Base-by-base conservation (phyloP, 768 basidiomycete species). In the Auricularia cornea region DNA sequence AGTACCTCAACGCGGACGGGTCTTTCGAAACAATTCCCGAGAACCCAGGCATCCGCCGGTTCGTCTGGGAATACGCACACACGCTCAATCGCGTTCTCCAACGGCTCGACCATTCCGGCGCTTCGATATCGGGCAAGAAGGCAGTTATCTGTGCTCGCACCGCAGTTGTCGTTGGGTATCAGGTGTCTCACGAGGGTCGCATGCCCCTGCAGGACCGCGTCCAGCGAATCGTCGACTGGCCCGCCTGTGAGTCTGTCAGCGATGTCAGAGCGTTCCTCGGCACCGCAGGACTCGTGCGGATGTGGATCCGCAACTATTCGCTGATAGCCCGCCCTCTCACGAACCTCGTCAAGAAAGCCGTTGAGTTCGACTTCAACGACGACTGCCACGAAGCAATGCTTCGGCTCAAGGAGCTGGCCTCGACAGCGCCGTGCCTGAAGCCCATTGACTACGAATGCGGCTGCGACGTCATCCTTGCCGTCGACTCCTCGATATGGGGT, bases 21-120 rank as follows among this genome's bases (percentile, higher is more conserved):
- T 20, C 14, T 0, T 77, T 66, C 56, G 72, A 83, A 57, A 76
- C 70, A 0, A 74, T 80, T 1, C 70, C 73, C 0, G 70, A 72
- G 0, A 82, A 81, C 62, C 66, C 70, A 0, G 72, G 73, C 0
- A 79, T 81, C 14, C 60, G 73, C 0, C 62, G 71, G 0, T 81
- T 80, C 52, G 68, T 79, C 0, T 81, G 74, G 71, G 76, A 80
- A 61, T 76, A 78, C 26, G 65, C 78, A 11, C 51, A 67, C 3
- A 70, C 72, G 57, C 32, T 79, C 8, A 75, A 81, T 60, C 38
- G 74, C 0, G 63, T 82, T 1, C 32, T 79, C 0, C 76, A 80
- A 18, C 64, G 69, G 0, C 72, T 81, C 30, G 74, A 76, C 29
- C 71, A 77, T 41, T 51, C 65, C 2, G 75, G 79, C 0, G 73